Conservation (phyloP, 495 filamentous ascomycete genomes). For the Penicillium canariense region DNA sequence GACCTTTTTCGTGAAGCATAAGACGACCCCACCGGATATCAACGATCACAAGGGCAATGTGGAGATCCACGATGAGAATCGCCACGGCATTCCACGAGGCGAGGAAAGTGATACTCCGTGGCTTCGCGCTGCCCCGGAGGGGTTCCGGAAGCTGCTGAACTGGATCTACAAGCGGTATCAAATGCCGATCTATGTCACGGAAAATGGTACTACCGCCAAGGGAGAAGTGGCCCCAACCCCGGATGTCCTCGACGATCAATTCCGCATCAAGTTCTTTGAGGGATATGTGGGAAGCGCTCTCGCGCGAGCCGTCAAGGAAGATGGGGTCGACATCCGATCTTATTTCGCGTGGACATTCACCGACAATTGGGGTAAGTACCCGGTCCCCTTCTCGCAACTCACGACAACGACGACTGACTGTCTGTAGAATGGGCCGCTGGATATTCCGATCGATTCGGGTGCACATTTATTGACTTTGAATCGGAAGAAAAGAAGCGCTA, state of each 20-base stretch:
- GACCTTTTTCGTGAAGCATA: conserved; percentile 45
- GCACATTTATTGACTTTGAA: conserved; percentile 44
- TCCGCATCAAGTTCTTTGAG: conserved; percentile 46
- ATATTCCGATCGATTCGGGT: conserved; percentile 47
- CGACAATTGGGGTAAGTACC: conserved; percentile 41
- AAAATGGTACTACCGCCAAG: conserved; percentile 49
- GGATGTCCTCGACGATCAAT: conserved; percentile 41
- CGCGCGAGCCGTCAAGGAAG: conserved; percentile 42
- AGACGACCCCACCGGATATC: conserved; percentile 32
- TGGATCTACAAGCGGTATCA: conserved; percentile 45
- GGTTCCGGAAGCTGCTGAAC: conserved; percentile 44
- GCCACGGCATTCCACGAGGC: conserved; percentile 42
- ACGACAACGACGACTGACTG: conserved; percentile 5
- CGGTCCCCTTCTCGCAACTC: not conserved
- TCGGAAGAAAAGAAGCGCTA: conserved; percentile 44
- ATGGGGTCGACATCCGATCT: conserved; percentile 44
- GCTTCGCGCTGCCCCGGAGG: conserved; percentile 41
- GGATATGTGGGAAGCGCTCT: conserved; percentile 43
- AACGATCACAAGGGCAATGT: conserved; percentile 49
- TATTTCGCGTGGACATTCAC: conserved; percentile 52
- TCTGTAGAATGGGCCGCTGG: conserved; percentile 47
- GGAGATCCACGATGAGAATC: conserved; percentile 41
- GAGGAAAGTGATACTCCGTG: conserved; percentile 48
- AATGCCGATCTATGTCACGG: conserved; percentile 49
- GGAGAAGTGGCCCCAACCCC: conserved; percentile 40